phyloP scores from a whole-genome alignment of 768 basidiomycete species.

The Dacryopinax primogenitus region DNA sequence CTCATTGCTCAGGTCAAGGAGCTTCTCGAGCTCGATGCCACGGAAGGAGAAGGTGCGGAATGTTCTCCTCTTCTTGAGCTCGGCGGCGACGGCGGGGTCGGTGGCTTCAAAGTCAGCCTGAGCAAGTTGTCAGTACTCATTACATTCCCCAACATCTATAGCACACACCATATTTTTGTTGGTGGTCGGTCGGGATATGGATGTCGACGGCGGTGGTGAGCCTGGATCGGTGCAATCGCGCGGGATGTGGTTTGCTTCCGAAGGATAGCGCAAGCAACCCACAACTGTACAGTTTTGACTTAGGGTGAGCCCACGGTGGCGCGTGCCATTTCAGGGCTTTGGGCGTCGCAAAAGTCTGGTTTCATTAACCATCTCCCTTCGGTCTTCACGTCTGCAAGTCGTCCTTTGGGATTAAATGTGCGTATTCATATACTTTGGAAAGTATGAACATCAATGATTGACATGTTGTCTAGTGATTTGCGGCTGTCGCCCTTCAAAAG shows the following conservation, averaged over 20 bases:
- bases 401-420: conserved; percentile 84
- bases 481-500: conserved; percentile 58
- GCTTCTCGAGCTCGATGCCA: conserved; percentile 95
- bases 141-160: background rate
- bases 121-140: conserved; percentile 9
- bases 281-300: conserved; percentile 4
- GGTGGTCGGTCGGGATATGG: conserved; percentile 19
- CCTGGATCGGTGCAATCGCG: background rate
- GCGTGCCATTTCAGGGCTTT: background rate
- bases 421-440: conserved; percentile 11
- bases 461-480: conserved; percentile 52
- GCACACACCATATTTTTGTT: conserved; percentile 25
- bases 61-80: conserved; percentile 95
- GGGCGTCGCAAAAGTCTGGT: background rate
- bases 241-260: background rate
- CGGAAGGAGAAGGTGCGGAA: conserved; percentile 99
- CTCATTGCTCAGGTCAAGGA: conserved; percentile 90
- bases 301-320: conserved; percentile 1
- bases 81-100: conserved; percentile 86
- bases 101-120: conserved; percentile 76
- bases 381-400: conserved; percentile 54
- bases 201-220: conserved; percentile 12
- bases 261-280: background rate
- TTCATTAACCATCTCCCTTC: conserved; percentile 1
- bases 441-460: background rate